Percentiles rank a stretch among this genome's conserved stretches.
phyloP scores from a whole-genome alignment of 192 early-diverging fungal species.

The Coemansia sp. region DNA sequence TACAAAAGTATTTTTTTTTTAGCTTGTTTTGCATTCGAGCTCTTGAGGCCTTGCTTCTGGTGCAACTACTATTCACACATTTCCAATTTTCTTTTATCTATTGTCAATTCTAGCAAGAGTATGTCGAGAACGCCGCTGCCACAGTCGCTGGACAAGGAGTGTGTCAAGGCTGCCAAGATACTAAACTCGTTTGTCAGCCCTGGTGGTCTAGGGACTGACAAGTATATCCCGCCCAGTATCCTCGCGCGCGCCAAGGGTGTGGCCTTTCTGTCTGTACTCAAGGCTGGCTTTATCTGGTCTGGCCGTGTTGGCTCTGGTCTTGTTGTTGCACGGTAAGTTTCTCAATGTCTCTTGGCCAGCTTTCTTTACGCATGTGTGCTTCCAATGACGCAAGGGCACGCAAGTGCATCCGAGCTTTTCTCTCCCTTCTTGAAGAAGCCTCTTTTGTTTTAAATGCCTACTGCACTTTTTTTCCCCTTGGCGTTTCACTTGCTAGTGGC shows the following conservation, averaged over 20 bases:
- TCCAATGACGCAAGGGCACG: neutral
- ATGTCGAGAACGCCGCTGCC: conserved; percentile 61
- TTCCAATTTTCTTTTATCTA: neutral
- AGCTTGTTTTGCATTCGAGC: conserved; percentile 2
- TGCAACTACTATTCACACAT: neutral
- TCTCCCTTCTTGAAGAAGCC: neutral
- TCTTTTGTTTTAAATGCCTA: neutral
- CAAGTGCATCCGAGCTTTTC: neutral
- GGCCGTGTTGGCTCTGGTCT: conserved; percentile 88
- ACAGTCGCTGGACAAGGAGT: conserved; percentile 64
- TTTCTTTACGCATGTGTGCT: neutral
- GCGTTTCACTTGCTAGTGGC: conserved; percentile 8
- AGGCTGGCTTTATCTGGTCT: conserved; percentile 92
- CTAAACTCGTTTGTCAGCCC: conserved; percentile 68
- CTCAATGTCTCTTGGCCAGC: neutral
- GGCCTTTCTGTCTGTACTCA: conserved; percentile 91
- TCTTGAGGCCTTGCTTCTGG: neutral
- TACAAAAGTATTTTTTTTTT: neutral
- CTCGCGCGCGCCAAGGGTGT: conserved; percentile 83
- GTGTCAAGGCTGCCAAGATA: conserved; percentile 69
- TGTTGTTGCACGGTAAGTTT: conserved; percentile 74
- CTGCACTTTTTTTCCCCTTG: neutral
- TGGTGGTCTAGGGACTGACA: conserved; percentile 60
- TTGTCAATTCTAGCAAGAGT: neutral
- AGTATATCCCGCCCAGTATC: conserved; percentile 68